Conservation (phyloP, 257 asterid species). For the Solanum chilense region DNA sequence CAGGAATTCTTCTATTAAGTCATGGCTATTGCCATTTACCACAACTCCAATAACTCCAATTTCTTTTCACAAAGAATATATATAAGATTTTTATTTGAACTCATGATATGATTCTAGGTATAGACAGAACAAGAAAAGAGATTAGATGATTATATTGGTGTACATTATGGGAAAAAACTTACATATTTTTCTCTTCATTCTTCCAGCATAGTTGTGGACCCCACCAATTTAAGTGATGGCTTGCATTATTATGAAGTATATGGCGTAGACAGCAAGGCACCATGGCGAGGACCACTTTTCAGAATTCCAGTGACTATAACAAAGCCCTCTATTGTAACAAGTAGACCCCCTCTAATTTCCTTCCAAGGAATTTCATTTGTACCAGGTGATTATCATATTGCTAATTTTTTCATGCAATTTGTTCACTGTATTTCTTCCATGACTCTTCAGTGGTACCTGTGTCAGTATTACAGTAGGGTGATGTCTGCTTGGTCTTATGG, state of each 20-base stretch:
- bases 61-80: neutral
- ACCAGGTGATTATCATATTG: slow-evolving; percentile 50
- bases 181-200: slow-evolving; percentile 8
- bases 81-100: neutral
- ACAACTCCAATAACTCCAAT: neutral
- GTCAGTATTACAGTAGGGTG: neutral
- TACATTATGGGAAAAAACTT: neutral
- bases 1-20: neutral
- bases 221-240: slow-evolving; percentile 67
- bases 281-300: slow-evolving; percentile 98
- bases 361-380: slow-evolving; percentile 62
- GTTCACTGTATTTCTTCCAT: neutral
- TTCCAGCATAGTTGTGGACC: slow-evolving; percentile 87
- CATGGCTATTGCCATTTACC: neutral
- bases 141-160: neutral
- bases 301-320: slow-evolving; percentile 88
- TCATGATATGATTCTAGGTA: neutral
- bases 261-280: slow-evolving; percentile 75
- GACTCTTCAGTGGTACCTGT: neutral
- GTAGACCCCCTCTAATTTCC: slow-evolving; percentile 55
- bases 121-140: neutral
- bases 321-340: slow-evolving; percentile 59
- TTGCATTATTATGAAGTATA: slow-evolving; percentile 91
- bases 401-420: neutral
- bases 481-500: neutral